phyloP scores from a whole-genome alignment of 106 monocot species.

The Allium fistulosum region DNA sequence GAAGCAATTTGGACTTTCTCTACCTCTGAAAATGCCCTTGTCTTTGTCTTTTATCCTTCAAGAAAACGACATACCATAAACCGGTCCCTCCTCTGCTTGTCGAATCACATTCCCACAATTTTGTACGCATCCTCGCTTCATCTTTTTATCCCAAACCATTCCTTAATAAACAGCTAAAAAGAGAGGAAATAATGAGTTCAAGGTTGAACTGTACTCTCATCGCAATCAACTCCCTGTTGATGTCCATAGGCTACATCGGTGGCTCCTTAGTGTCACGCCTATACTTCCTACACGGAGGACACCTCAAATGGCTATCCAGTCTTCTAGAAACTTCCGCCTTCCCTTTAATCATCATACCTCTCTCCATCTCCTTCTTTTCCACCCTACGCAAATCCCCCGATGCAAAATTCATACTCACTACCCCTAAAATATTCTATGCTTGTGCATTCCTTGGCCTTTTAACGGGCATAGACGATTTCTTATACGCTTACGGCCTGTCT shows the following conservation, averaged over 20 bases:
- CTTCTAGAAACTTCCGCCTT: constrained; percentile 25
- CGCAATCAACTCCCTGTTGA: constrained; percentile 8
- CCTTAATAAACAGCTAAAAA: too few species aligned
- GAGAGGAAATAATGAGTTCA: not conserved
- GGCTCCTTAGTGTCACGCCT: constrained; percentile 52
- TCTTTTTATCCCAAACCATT: too few species aligned
- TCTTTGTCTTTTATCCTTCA: too few species aligned
- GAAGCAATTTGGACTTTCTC: too few species aligned
- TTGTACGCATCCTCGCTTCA: too few species aligned
- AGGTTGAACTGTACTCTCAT: constrained; percentile 13
- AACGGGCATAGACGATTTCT: constrained; percentile 14
- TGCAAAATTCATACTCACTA: not conserved
- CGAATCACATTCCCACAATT: too few species aligned
- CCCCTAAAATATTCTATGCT: constrained; percentile 1
- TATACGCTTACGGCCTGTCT: constrained; percentile 20
- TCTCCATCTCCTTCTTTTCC: constrained; percentile 6
- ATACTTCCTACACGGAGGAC: constrained; percentile 69
- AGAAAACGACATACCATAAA: too few species aligned
- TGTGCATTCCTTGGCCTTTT: constrained; percentile 7
- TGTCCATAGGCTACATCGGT: constrained; percentile 32
- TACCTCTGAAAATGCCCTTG: too few species aligned
- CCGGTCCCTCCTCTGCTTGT: too few species aligned
- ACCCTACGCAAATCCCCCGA: not conserved
- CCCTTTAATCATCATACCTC: constrained; percentile 4
- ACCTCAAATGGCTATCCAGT: constrained; percentile 51